Evolutionary conservation across 176 grass and related monocot species (phyloP).

Genomic region (Lolium perenne): DNA sequence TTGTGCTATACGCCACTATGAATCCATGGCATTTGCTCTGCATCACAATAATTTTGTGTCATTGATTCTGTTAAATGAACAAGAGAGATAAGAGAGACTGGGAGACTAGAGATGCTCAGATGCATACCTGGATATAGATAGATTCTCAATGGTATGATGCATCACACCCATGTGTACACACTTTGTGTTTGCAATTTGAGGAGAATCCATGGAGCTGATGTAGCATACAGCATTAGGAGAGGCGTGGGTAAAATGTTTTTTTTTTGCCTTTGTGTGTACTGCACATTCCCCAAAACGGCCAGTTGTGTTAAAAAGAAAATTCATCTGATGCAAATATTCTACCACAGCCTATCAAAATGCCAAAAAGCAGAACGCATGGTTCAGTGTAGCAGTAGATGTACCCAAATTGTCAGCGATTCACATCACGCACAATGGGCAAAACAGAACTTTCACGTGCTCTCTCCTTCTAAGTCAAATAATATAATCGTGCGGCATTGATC

Average conservation of each 20-base stretch:
- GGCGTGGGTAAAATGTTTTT: not conserved
- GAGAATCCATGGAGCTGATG: conserved; percentile 3
- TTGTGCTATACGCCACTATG: not conserved
- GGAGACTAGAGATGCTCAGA: not conserved
- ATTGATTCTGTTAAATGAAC: not conserved
- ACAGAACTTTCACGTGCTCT: conserved; percentile 3
- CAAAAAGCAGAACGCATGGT: not conserved
- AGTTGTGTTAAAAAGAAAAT: not conserved
- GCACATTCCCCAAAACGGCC: conserved; percentile 4
- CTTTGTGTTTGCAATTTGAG: conserved; percentile 7
- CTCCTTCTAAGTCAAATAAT: not conserved
- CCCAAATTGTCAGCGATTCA: conserved; percentile 3
- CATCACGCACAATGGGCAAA: not conserved
- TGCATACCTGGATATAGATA: not conserved
- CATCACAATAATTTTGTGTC: not conserved
- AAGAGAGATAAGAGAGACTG: not conserved
- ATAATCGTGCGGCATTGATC: not conserved
- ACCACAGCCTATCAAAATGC: not conserved
- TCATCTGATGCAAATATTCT: conserved; percentile 1
- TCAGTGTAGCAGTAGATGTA: conserved; percentile 1
- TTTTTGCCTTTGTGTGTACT: conserved; percentile 11
- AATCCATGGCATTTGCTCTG: not conserved
- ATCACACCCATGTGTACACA: conserved; percentile 6
- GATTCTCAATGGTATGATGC: not conserved
- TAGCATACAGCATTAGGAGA: not conserved